Evolutionary conservation across 2,329 filamentous ascomycete genomes (phyloP).

Genomic region (Daldinia eschscholtzii): DNA sequence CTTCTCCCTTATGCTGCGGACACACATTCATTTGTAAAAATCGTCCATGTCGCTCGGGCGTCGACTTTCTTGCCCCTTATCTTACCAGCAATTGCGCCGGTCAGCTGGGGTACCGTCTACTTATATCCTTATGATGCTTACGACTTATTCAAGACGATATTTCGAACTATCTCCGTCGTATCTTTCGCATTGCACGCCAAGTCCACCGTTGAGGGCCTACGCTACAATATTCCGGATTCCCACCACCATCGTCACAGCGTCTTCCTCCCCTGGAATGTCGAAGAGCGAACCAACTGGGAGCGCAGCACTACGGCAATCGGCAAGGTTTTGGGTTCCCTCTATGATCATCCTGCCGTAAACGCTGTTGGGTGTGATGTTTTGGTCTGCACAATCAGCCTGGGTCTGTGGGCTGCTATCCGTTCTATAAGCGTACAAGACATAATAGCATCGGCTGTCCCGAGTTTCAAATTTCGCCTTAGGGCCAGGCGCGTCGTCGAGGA

Average conservation of each 20-base stretch:
- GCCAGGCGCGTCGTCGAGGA: slow-evolving; percentile 16
- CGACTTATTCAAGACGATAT: slow-evolving; percentile 60
- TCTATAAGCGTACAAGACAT: slow-evolving; percentile 65
- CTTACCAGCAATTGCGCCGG: slow-evolving; percentile 61
- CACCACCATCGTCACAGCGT: slow-evolving; percentile 64
- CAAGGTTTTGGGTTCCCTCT: slow-evolving; percentile 63
- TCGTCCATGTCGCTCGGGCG: slow-evolving; percentile 52
- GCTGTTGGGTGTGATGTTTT: slow-evolving; percentile 71
- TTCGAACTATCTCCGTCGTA: slow-evolving; percentile 60
- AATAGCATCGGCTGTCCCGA: slow-evolving; percentile 56
- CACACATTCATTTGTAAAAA: slow-evolving; percentile 56
- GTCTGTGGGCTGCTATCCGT: slow-evolving; percentile 69
- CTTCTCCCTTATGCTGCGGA: slow-evolving; percentile 58
- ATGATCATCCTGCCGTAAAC: slow-evolving; percentile 69
- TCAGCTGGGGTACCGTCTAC: slow-evolving; percentile 62
- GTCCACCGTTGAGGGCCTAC: slow-evolving; percentile 58
- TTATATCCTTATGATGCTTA: slow-evolving; percentile 56
- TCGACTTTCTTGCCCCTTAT: slow-evolving; percentile 62
- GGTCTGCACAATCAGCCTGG: slow-evolving; percentile 65
- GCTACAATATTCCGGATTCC: slow-evolving; percentile 61
- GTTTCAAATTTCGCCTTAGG: slow-evolving; percentile 41
- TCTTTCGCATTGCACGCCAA: slow-evolving; percentile 62
- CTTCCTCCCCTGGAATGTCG: slow-evolving; percentile 60
- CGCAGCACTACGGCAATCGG: slow-evolving; percentile 60
- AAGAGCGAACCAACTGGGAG: slow-evolving; percentile 60